Base-by-base conservation (phyloP, 176 grass and related monocot genomes). In the Luzula sylvatica region DNA sequence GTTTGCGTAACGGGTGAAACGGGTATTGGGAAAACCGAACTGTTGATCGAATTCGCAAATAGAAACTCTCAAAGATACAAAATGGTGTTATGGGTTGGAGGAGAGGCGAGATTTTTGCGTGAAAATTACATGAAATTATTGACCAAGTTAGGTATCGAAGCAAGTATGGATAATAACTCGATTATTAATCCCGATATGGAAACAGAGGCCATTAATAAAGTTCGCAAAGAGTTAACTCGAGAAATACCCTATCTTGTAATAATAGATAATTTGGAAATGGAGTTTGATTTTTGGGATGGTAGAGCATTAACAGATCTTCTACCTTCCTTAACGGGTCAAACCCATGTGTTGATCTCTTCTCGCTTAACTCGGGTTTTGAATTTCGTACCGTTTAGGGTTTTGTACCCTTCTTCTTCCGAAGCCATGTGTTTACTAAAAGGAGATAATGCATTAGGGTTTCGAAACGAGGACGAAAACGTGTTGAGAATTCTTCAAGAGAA, bases 211-310 rank as follows among this genome's bases (percentile, higher is more conserved):
- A 77, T 81, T 8, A 49, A n/a, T 8, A 92, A 71, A 60, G 67
- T 92, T 42, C 44, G 56, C 6, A 80, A 76, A 56, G 76, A 92
- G 54, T 70, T 81, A 7, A 54, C 49, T 41, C 54, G 76, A 15
- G 72, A 71, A 52, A 74, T 92, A 30, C 86, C 80, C 0, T 83
- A 75, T 64, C 72, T 92, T 11, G 0, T 84, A 15, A 18, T 84
- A 26, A 80, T 84, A 15, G 80, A 92, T 75, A 84, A 84, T 49
- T 26, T 92, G 8, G 86, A 92, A 48, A 59, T 70, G 26, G 76
- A 78, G 18, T 67, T 42, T 5, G 76, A 92, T 60, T 84, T 81
- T 73, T 92, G 86, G 86, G 86, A 84, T 52, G 54, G 58, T 5
- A 52, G 65, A 4, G 17, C 19, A 3, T 3, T 84, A 15, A 53